These are phyloP conservation scores for Austroboletus novae-zelandiae DNA, from an alignment of 1,284 basidiomycete genomes.

Conservation along the genomic window DNA sequence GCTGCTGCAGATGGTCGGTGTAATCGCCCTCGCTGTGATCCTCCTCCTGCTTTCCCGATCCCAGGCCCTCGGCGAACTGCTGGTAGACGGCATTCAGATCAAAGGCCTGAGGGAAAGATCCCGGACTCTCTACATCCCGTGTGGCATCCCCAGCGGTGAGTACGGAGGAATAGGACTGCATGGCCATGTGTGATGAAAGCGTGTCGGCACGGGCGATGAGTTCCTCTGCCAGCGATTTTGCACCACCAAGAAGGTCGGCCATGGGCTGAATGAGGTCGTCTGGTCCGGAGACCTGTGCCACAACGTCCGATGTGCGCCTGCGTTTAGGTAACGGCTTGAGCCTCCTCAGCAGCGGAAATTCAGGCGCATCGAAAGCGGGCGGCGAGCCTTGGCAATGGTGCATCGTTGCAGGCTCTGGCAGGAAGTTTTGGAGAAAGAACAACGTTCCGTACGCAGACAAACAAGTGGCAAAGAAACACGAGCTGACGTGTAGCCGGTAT, in stretches of 20 bases:
- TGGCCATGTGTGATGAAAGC: constrained; percentile 51
- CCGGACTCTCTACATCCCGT: constrained; percentile 27
- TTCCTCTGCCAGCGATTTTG: constrained; percentile 47
- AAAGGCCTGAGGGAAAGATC: constrained; percentile 25
- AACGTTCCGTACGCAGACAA: constrained; percentile 5
- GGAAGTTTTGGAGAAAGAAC: constrained; percentile 6
- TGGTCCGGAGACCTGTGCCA: constrained; percentile 19
- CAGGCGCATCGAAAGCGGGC: constrained; percentile 59
- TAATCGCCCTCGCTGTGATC: constrained; percentile 58
- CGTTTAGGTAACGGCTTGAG: constrained; percentile 77
- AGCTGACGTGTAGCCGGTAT: constrained; percentile 26
- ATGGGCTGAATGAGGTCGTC: constrained; percentile 29
- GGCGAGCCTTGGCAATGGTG: constrained; percentile 43
- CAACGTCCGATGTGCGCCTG: constrained; percentile 41
- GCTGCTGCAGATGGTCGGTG: constrained; percentile 64
- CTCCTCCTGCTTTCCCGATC: constrained; percentile 34
- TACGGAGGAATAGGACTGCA: constrained; percentile 60
- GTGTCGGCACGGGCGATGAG: constrained; percentile 49
- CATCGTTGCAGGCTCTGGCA: constrained; percentile 20
- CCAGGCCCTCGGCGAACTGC: constrained; percentile 24
- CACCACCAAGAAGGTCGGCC: constrained; percentile 34
- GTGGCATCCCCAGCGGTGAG: constrained; percentile 40
- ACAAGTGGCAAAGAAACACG: constrained; percentile 14
- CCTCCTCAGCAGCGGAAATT: constrained; percentile 57
- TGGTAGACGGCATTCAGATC: constrained; percentile 30